Conservation (phyloP, 495 filamentous ascomycete genomes). For the Lophium mytilinum region DNA sequence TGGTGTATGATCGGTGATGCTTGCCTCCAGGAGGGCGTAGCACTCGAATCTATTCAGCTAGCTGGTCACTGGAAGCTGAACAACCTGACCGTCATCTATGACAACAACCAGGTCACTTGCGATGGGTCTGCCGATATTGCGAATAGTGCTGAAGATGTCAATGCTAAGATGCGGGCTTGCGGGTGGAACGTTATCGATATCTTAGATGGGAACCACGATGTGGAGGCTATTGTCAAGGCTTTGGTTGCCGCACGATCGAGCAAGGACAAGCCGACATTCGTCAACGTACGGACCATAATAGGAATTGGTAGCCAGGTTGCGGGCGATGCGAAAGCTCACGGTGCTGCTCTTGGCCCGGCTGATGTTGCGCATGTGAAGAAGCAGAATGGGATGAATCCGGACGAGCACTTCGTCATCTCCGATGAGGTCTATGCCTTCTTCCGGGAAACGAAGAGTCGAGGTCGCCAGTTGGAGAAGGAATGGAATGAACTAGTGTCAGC, state of each 20-base stretch:
- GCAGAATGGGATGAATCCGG: conserved; percentile 7
- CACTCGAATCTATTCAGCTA: conserved; percentile 46
- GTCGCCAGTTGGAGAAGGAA: conserved; percentile 35
- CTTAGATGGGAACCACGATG: conserved; percentile 45
- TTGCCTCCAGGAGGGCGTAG: conserved; percentile 54
- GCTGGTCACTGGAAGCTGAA: conserved; percentile 49
- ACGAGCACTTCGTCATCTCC: conserved; percentile 39
- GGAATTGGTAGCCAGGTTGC: conserved; percentile 14
- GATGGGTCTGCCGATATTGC: conserved; percentile 49
- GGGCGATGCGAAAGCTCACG: conserved; percentile 14
- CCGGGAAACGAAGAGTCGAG: conserved; percentile 34
- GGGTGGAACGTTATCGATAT: conserved; percentile 53
- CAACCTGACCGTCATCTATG: conserved; percentile 50
- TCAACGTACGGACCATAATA: conserved; percentile 39
- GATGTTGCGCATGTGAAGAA: conserved; percentile 18
- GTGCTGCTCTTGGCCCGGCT: conserved; percentile 13
- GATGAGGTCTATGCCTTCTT: conserved; percentile 46
- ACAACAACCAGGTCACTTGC: conserved; percentile 54
- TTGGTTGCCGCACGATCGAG: conserved; percentile 38
- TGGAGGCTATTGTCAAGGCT: conserved; percentile 44
- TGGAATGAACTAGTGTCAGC: conserved; percentile 41
- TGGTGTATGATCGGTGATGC: conserved; percentile 55
- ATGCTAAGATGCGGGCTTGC: conserved; percentile 49
- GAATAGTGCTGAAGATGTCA: conserved; percentile 49
- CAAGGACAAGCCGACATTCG: conserved; percentile 48